A percentile compares a stretch with the other conserved stretches of the same genome.
Conservation (phyloP, 495 filamentous ascomycete genomes). For the Annulohypoxylon nitens region DNA sequence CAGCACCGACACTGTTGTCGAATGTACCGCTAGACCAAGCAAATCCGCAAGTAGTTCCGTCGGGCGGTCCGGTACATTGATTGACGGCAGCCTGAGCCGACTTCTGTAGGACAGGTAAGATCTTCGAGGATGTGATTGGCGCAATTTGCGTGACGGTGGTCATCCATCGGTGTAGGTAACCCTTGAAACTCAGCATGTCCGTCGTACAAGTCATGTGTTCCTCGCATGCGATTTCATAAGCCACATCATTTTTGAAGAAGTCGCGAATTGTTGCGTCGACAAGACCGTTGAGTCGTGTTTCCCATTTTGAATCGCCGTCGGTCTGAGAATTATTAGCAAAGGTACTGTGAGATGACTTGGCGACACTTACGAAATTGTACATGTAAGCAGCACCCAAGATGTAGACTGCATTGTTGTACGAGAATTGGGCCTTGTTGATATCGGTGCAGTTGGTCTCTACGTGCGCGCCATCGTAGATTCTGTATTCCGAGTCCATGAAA, state of each 20-base stretch:
- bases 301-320: conserved; percentile 69
- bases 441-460: conserved; percentile 71
- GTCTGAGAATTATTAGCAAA: conserved; percentile 58
- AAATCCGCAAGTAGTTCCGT: conserved; percentile 72
- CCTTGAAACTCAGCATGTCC: conserved; percentile 86
- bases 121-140: conserved; percentile 69
- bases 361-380: conserved; percentile 73
- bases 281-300: conserved; percentile 68
- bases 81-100: conserved; percentile 75
- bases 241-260: conserved; percentile 66
- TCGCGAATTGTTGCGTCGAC: conserved; percentile 71
- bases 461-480: conserved; percentile 79
- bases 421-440: conserved; percentile 74
- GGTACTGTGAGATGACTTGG: conserved; percentile 15
- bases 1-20: conserved; percentile 65
- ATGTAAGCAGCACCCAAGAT: conserved; percentile 82
- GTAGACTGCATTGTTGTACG: conserved; percentile 80
- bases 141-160: conserved; percentile 77
- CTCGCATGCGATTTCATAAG: conserved; percentile 80
- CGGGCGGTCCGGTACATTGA: conserved; percentile 72
- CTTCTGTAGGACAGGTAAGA: conserved; percentile 71
- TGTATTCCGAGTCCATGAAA: conserved; percentile 71
- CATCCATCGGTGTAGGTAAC: conserved; percentile 83
- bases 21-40: conserved; percentile 73
- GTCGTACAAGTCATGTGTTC: conserved; percentile 71